Evolutionary conservation across 139 green algal species (phyloP).

Genomic region (Chlorella vulgaris): DNA sequence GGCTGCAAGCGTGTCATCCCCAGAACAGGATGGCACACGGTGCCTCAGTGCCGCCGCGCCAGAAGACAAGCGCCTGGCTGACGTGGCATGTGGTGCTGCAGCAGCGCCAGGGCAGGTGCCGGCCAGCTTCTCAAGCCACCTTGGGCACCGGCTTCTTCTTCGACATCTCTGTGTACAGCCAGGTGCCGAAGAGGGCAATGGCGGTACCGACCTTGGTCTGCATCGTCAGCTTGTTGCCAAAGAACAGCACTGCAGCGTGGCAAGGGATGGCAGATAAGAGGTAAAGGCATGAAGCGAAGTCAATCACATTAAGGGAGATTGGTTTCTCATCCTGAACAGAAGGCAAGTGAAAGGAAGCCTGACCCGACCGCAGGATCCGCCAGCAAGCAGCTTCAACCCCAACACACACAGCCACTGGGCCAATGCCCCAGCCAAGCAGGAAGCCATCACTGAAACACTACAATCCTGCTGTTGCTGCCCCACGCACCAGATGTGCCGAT

Average conservation of each 20-base stretch:
- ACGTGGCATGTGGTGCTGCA: no score
- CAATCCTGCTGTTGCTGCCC: no score
- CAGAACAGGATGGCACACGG: not conserved
- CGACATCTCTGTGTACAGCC: conserved; percentile 76
- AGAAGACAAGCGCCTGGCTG: no score
- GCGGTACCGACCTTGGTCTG: conserved; percentile 81
- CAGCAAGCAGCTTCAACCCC: no score
- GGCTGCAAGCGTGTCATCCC: no score
- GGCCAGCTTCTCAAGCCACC: not conserved
- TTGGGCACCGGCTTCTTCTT: conserved; percentile 43
- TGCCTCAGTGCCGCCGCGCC: not conserved
- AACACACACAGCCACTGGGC: no score
- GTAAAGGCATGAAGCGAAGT: not conserved
- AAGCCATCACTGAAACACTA: no score
- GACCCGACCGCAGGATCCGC: no score
- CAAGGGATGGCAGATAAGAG: conserved; percentile 20
- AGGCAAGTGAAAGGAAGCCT: no score
- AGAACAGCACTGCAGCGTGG: conserved; percentile 59
- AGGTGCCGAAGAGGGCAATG: conserved; percentile 77
- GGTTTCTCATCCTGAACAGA: no score
- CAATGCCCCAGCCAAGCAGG: no score
- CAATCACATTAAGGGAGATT: not conserved
- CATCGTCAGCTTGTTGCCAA: conserved; percentile 80
- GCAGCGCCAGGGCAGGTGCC: not conserved
- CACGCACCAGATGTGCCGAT: conserved; percentile 83